Base-by-base conservation (phyloP, 129 eudicot species). In the Centella asiatica region DNA sequence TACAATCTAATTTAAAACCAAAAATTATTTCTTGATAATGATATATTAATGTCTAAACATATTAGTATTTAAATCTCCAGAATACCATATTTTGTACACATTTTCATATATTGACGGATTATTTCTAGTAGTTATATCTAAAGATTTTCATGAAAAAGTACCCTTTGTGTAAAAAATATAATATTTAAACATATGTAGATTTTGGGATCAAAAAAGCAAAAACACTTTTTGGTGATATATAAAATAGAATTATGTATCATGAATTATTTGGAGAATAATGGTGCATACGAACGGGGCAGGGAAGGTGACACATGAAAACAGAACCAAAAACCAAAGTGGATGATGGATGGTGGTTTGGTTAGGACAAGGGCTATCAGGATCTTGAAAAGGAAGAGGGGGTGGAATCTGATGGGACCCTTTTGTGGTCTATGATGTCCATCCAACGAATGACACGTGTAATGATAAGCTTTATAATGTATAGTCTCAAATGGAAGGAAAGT, bases 401-500 rank as follows among this genome's bases (percentile, higher is more conserved):
- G 60, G 60, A 54, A 54, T 54, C 60, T 54, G 4, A 37, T 54
- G 32, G 37, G 60, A 26, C 37, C 60, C 34, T 25, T 28, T 7
- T 9, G 26, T 31, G 18, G 10, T 2, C 53, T n/a, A 19, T 26
- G 31, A 37, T 26, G 40, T 20, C 49, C 49, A 59, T 15, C 19
- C 48, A 59, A 10, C 37, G 20, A 24, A 20, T 37, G 65, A 59
- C 65, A 59, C 48, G 49, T 59, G 49, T 24, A 13, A 17, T 3
- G n/a, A 59, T 39, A 37, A 37, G 27, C 33, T 34, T 59, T 36
- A 36, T 59, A 11, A 0, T 11, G 17, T 18, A 12, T 53, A 22
- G 48, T 59, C 64, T 39, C 45, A 27, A 39, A 19, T 36, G 64
- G 36, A 59, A 59, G n/a, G 31, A 36, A 32, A 59, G 48, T 59